Base-by-base conservation (phyloP, 1,139 yeast species). In the Debaryomyces singareniensis region DNA sequence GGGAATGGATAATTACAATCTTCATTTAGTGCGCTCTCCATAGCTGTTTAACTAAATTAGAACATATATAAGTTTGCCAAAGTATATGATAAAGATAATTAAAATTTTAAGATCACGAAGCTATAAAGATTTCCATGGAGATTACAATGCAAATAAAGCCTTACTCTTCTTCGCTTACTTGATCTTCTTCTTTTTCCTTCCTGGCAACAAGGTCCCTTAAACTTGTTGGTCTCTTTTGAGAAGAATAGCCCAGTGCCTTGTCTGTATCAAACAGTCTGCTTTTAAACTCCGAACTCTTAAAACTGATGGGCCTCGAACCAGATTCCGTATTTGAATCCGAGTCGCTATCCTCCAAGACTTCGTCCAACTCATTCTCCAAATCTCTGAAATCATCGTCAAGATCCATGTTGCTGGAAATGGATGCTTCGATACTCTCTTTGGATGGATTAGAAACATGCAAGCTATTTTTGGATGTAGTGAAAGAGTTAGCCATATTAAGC, bases 341-440 rank as follows among this genome's bases (percentile, higher is more conserved):
- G 25, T 50, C 7, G 9, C 14, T 50, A 26, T 52, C 58, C 26
- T 53, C 68, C 25, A 67, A 42, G 2, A 64, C 69, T 39, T 66
- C 70, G 34, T 64, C 58, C 23, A 67, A 46, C 39, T 66, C 68
- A 36, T 64, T 65, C 36, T 67, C 73, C 24, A 67, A 49, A 35
- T 65, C 71, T 28, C 61, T 57, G 36, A 66, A 67, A 16, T 66
- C 72, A 40, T 66, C 71, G 25, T 58, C 67, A 34, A 55, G 38
- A 24, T 55, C 62, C 30, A 38, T 36, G 12, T 30, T 11, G 11
- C 11, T 7, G 11, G 25, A n/a, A n/a, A n/a, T n/a, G n/a, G n/a
- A n/a, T n/a, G n/a, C n/a, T n/a, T n/a, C n/a, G n/a, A n/a, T n/a
- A n/a, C n/a, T n/a, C n/a, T n/a, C n/a, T n/a, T n/a, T n/a, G n/a